phyloP scores from a whole-genome alignment of 306 rosid genomes.

The Acacia melanoxylon region DNA sequence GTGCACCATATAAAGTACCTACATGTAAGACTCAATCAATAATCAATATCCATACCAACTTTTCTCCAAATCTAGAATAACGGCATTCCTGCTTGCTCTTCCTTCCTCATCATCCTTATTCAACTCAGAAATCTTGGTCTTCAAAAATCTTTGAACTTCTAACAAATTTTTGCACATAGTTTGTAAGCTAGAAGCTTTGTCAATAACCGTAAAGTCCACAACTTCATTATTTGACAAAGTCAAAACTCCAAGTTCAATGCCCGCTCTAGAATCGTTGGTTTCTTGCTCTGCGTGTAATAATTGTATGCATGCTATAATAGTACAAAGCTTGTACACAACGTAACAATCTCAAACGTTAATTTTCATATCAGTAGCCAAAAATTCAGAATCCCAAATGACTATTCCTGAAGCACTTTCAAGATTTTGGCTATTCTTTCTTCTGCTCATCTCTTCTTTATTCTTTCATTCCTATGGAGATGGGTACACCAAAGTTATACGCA shows the following conservation, averaged over 20 bases:
- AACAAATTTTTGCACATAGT: neutral
- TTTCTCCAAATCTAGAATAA: neutral
- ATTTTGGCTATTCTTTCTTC: conserved; percentile 24
- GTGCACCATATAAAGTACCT: neutral
- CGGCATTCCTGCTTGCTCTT: neutral
- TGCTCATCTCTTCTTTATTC: conserved; percentile 24
- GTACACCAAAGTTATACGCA: conserved; percentile 25
- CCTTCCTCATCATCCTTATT: neutral
- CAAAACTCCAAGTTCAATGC: neutral
- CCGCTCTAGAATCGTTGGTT: conserved; percentile 17
- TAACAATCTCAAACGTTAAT: neutral
- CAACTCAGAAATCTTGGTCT: neutral
- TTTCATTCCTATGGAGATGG: conserved; percentile 22
- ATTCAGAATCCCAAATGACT: conserved; percentile 31
- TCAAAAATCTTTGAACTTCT: neutral
- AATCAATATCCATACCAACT: neutral
- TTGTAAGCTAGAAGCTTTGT: neutral
- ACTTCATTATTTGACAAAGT: conserved; percentile 22
- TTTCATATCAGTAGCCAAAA: neutral
- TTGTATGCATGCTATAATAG: neutral
- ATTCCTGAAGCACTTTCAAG: conserved; percentile 7
- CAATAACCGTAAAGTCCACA: conserved; percentile 9
- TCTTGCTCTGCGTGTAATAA: neutral
- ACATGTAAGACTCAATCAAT: neutral
- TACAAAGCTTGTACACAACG: neutral